Evolutionary conservation across 192 early-diverging fungal genomes (phyloP).

Genomic region (Entomortierella parvispora): DNA sequence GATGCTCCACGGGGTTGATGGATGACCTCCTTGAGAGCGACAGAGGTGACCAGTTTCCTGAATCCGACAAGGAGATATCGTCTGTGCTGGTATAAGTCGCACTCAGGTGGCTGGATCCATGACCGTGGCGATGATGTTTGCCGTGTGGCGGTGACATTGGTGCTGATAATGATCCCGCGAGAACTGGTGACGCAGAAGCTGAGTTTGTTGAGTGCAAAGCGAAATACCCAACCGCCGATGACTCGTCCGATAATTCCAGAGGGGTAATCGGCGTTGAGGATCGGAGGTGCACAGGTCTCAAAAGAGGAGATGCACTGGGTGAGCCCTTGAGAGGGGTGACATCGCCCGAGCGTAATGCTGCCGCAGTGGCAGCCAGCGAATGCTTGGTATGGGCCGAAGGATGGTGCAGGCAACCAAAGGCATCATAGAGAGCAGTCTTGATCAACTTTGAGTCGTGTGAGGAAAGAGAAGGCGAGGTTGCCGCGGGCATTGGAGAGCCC

Average conservation of each 20-base stretch:
- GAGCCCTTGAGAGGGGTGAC: constrained; percentile 41
- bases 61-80: neutral
- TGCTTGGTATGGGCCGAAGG: constrained; percentile 46
- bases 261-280: constrained; percentile 48
- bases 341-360: constrained; percentile 38
- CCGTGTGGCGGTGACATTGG: neutral
- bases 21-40: constrained; percentile 21
- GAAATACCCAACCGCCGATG: constrained; percentile 24
- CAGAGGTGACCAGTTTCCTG: constrained; percentile 8
- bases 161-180: neutral
- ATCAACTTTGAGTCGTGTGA: constrained; percentile 37
- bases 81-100: constrained; percentile 15
- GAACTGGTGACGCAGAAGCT: constrained; percentile 2
- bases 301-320: constrained; percentile 30
- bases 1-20: constrained; percentile 28
- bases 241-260: constrained; percentile 39
- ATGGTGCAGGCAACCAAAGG: constrained; percentile 50
- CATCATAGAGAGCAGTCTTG: constrained; percentile 41
- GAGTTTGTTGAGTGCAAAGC: constrained; percentile 18
- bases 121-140: constrained; percentile 16
- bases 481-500: neutral
- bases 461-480: neutral
- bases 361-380: constrained; percentile 12
- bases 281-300: constrained; percentile 23
- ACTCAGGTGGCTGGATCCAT: constrained; percentile 30